These are phyloP conservation scores for Viola odorata DNA, from an alignment of 345 rosid genomes.

Conservation along the genomic window DNA sequence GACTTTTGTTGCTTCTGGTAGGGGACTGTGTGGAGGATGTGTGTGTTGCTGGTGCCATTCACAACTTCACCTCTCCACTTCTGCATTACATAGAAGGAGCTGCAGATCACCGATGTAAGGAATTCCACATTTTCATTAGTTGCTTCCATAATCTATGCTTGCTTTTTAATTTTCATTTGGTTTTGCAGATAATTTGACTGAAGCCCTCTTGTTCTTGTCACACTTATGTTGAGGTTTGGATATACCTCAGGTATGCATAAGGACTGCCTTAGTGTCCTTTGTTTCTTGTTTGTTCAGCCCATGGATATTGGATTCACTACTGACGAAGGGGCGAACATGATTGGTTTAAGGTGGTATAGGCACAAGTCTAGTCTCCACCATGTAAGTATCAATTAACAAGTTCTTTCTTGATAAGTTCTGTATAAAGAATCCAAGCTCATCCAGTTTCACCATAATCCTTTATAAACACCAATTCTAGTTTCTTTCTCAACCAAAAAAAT, in stretches of 20 bases:
- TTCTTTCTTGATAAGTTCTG: no score
- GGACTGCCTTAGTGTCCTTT: neutral
- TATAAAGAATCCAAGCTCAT: no score
- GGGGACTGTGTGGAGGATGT: slow-evolving; percentile 75
- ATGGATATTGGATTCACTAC: slow-evolving; percentile 81
- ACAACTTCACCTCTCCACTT: slow-evolving; percentile 88
- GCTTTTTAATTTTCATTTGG: neutral
- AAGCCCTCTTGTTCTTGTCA: slow-evolving; percentile 84
- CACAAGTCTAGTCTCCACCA: slow-evolving; percentile 93
- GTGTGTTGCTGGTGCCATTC: slow-evolving; percentile 88
- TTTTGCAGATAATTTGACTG: slow-evolving; percentile 78
- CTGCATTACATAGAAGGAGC: slow-evolving; percentile 72
- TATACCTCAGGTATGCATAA: slow-evolving; percentile 60
- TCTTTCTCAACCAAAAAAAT: no score
- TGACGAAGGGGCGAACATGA: slow-evolving; percentile 87
- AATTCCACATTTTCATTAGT: neutral
- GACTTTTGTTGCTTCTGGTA: slow-evolving; percentile 11
- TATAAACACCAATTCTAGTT: no score
- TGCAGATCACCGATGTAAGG: slow-evolving; percentile 75
- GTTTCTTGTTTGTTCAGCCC: slow-evolving; percentile 40
- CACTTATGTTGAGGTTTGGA: slow-evolving; percentile 98
- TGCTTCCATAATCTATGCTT: neutral
- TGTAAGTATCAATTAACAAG: slow-evolving; percentile 32
- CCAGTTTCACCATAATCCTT: no score
- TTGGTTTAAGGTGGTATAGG: slow-evolving; percentile 73